Evolutionary conservation across 2,329 filamentous ascomycete genomes (phyloP), one percentile per base, ranked within the genome.

Genomic region (Penicillium sp.): DNA sequence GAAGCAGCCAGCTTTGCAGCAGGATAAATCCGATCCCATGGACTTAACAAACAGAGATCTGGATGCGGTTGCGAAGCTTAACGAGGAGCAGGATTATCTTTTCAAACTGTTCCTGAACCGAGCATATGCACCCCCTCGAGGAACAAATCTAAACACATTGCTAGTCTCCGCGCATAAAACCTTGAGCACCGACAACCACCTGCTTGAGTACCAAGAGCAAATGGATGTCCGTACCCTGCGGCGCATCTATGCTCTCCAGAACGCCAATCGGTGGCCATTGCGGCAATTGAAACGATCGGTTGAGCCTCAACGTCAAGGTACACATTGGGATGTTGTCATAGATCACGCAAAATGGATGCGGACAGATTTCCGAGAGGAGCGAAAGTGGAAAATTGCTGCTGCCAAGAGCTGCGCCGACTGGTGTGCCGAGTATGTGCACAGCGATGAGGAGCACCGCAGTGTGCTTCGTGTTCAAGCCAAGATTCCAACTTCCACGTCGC

Each of bases 321-420:
- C 88, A 2, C 93, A 97, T 63, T 90, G 88, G 84, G 94, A 99
- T 74, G 83, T 93, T 49, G 73, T 97, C 52, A 78, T 99, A 31
- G 84, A 92, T 63, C 92, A 99, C 77, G 91, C 93, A 84, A 96
- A 92, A 72, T 97, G 93, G 93, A 95, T 99, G 91, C 86, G 92
- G 47, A 97, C 92, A 1, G 94, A 99, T 73, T 97, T 97, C 67
- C 84, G 89, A 48, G 91, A 97, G 73, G 94, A 97, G 72, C 81
- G 91, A 39, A 96, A 96, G 71, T 96, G 92, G 92, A 97, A 97
- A 75, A 86, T 86, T 68, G 84, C 89, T 2, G 83, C 88, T 34
- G 92, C 92, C 5, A 88, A 87, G 55, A 91, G 87, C 54, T 80
- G 96, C 56, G 94, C 92, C 1, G 80, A 87, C 65, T 90, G 88